Base-by-base conservation (phyloP, 2,329 filamentous ascomycete species). In the Sclerotinia spermophila region DNA sequence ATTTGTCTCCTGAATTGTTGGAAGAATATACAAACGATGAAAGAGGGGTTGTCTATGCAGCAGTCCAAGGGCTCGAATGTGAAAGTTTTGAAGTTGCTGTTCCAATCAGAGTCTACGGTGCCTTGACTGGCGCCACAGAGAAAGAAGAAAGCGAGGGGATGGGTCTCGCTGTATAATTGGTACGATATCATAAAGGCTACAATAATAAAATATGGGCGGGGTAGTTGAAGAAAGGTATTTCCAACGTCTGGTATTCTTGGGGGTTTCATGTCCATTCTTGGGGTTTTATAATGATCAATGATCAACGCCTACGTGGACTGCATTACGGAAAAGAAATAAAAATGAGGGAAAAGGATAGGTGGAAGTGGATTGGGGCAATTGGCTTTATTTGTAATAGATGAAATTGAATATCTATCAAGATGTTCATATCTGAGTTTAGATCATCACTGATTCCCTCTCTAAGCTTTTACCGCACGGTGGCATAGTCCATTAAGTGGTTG, bases 11-110 rank as follows among this genome's bases (percentile, higher is more conserved):
- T 11, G 81, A 81, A 19, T 80, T 97, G n/a, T 81, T 97, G 55
- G 94, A 97, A 79, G 88, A 92, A 76, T 87, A 96, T 17, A 90
- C 90, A 10, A 86, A 87, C 66, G 93, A 97, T 78, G 92, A 96
- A 74, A 85, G 93, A 56, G 93, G 93, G 2, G 87, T 90, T 0
- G 86, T 96, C 21, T 84, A 94, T 67, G 92, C 93, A 24, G 92
- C 92, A 0, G 87, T 91, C 66, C 92, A 97, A 82, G 89, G 89
- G 73, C 77, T 97, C 67, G 86, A 89, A 13, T 95, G 93, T 76
- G 94, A 97, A 82, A 96, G 92, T 76, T 97, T 97, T 81, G 94
- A 97, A 80, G 92, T 97, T 60, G 88, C 89, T 45, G 93, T 97
- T 60, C 94, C 94, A 38, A 82, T 97, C 74, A 88, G 89, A 66